Evolutionary conservation across 306 rosid genomes (phyloP), one percentile per base, ranked within the genome.

Genomic region (Lathyrus oleraceus): DNA sequence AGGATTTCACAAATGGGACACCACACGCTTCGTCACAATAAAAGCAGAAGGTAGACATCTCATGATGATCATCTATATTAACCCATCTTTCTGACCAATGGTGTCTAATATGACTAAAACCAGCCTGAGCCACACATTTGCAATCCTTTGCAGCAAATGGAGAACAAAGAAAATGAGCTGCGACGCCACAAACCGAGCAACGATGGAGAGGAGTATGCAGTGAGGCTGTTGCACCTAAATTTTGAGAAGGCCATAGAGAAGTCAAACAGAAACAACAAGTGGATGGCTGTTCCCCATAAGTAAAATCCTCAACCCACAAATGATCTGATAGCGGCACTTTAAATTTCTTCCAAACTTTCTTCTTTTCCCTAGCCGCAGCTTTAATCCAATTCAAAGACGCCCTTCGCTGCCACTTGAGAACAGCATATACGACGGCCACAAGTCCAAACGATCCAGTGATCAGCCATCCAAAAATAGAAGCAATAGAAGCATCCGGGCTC

Each of bases 1-100:
- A 88, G 49, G 88, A 79, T 62, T 86, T 85, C 57, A 88, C 87
- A 78, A 88, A 86, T 10, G 91, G 95, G 74, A 88, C 89, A 58
- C 91, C 91, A 66, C 95, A 88, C 12, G 83, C 87, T 64, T 88
- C 91, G 3, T 88, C 95, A 48, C 95, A 88, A 75, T 78, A 82
- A 76, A 81, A 84, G 56, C 91, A 88, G 74, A 83, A 82, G 58
- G 85, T 81, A 48, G 84, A 84, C 68, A 69, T 84, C 45, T 86
- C 91, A 6, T 85, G 88, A 77, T 82, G 79, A 58, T 88, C 95
- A 84, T 86, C 87, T 67, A 81, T 74, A 59, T 81, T 72, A 76
- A 82, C 82, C 95, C 95, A 88, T 74, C 85, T 84, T 81, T 88
- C 95, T 2, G 95, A 88, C 95, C 95, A 88, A 71, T 86, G 91